A percentile compares a stretch with the other conserved stretches of the same genome.
phyloP scores from a whole-genome alignment of 345 rosid species.

The Theobroma cacao region DNA sequence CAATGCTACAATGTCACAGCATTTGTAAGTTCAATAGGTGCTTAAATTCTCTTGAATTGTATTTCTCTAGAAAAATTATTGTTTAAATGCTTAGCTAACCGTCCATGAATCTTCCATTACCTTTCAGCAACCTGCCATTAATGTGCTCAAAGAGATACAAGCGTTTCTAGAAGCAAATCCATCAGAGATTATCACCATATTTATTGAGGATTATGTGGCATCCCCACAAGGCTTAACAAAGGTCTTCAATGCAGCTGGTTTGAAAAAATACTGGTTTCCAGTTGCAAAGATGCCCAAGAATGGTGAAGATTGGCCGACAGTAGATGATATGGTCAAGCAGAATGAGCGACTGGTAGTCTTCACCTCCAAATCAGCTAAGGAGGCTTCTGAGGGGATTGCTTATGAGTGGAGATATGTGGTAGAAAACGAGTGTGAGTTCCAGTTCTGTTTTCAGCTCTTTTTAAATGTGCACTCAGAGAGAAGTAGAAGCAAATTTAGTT shows the following conservation, averaged over 20 bases:
- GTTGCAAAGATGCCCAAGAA: slow-evolving; percentile 72
- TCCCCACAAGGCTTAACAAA: slow-evolving; percentile 71
- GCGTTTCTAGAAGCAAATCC: slow-evolving; percentile 64
- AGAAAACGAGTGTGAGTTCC: slow-evolving; percentile 73
- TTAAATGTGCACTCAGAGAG: not conserved
- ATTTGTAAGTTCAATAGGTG: slow-evolving; percentile 57
- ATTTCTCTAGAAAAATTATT: no score
- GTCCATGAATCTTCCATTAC: not conserved
- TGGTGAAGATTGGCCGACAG: slow-evolving; percentile 89
- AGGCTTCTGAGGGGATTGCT: slow-evolving; percentile 89
- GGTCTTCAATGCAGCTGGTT: slow-evolving; percentile 78
- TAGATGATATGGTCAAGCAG: slow-evolving; percentile 80
- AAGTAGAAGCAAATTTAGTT: not conserved
- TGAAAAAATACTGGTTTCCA: slow-evolving; percentile 67
- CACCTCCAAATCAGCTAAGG: slow-evolving; percentile 71
- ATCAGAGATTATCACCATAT: slow-evolving; percentile 84
- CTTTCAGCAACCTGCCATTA: slow-evolving; percentile 82
- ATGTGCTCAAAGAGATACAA: slow-evolving; percentile 72
- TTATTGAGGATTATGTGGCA: slow-evolving; percentile 89
- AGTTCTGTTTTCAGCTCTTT: not conserved
- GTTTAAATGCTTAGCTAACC: not conserved
- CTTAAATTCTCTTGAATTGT: not conserved
- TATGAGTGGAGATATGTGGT: slow-evolving; percentile 88
- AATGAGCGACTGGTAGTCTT: slow-evolving; percentile 85
- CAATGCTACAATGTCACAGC: slow-evolving; percentile 71